Conservation (phyloP, 2,329 filamentous ascomycete genomes). For the Coniosporium tulheliwenetii region DNA sequence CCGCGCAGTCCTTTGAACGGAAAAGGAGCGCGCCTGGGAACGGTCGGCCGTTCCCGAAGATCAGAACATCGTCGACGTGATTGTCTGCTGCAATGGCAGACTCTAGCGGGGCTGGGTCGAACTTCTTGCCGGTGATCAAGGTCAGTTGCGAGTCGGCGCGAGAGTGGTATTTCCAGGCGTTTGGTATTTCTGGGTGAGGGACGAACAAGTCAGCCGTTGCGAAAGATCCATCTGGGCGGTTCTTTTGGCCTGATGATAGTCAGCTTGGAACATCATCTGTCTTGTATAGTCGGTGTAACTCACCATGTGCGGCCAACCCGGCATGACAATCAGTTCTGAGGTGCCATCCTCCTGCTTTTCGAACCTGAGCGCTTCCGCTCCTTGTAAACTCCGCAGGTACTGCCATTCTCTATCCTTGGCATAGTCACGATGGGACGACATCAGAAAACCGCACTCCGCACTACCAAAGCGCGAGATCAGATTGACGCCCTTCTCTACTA, state of each 20-base stretch:
- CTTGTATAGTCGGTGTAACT: background rate
- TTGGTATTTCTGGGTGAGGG: slow-evolving; percentile 31
- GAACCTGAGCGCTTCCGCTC: slow-evolving; percentile 24
- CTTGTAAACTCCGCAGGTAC: slow-evolving; percentile 34
- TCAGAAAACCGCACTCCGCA: slow-evolving; percentile 49
- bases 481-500: slow-evolving; percentile 36
- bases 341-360: slow-evolving; percentile 28
- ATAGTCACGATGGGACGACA: slow-evolving; percentile 46
- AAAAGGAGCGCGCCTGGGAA: slow-evolving; percentile 44
- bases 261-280: background rate
- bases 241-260: slow-evolving; percentile 30
- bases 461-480: slow-evolving; percentile 49
- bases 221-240: slow-evolving; percentile 43
- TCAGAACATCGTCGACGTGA: slow-evolving; percentile 36
- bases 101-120: slow-evolving; percentile 48
- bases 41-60: slow-evolving; percentile 44
- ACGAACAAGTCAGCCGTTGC: slow-evolving; percentile 49
- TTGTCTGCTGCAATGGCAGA: slow-evolving; percentile 31
- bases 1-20: slow-evolving; percentile 15
- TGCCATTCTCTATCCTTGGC: slow-evolving; percentile 42
- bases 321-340: slow-evolving; percentile 39
- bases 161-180: slow-evolving; percentile 48
- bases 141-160: slow-evolving; percentile 46
- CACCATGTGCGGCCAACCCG: slow-evolving; percentile 40
- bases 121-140: slow-evolving; percentile 52